Percentiles rank a stretch among this genome's conserved stretches.
Evolutionary conservation across 176 grass and related monocot species (phyloP).

Genomic region (Carex pumila): DNA sequence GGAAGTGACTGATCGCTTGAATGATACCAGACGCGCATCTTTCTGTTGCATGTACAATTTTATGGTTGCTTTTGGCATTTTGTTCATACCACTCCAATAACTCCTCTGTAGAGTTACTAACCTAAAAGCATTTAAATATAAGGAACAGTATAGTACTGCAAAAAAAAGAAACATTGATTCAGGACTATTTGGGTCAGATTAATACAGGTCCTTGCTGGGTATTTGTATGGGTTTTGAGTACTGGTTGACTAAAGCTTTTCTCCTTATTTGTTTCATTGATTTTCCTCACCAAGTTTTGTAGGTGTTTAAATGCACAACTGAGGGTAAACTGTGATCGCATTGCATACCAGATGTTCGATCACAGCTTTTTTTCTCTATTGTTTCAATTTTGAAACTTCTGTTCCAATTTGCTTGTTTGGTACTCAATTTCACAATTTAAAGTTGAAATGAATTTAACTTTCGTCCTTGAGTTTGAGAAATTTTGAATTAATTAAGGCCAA

Average conservation of each 20-base stretch:
- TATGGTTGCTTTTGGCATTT: conserved; percentile 46
- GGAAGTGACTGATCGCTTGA: conserved; percentile 67
- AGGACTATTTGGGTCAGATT: background rate
- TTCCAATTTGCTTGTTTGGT: background rate
- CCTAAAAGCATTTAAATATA: conserved; percentile 48
- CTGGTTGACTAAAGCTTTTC: background rate
- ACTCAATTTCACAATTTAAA: background rate
- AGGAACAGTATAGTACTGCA: conserved; percentile 20
- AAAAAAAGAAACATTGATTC: background rate
- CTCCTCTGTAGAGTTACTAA: conserved; percentile 82
- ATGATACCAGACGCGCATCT: conserved; percentile 73
- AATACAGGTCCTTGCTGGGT: background rate
- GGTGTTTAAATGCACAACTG: background rate
- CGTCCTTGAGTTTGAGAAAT: background rate
- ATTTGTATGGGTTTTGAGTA: background rate
- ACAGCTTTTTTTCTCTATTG: background rate
- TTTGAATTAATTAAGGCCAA: background rate
- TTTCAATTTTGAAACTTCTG: background rate
- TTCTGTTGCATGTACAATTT: conserved; percentile 71
- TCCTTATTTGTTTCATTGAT: background rate
- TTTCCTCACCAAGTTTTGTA: background rate
- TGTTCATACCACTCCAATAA: conserved; percentile 73
- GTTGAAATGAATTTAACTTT: background rate
- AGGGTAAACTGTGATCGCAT: background rate
- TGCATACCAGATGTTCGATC: background rate